phyloP scores from a whole-genome alignment of 169 alveolate species.

The Eimeria acervulina region DNA sequence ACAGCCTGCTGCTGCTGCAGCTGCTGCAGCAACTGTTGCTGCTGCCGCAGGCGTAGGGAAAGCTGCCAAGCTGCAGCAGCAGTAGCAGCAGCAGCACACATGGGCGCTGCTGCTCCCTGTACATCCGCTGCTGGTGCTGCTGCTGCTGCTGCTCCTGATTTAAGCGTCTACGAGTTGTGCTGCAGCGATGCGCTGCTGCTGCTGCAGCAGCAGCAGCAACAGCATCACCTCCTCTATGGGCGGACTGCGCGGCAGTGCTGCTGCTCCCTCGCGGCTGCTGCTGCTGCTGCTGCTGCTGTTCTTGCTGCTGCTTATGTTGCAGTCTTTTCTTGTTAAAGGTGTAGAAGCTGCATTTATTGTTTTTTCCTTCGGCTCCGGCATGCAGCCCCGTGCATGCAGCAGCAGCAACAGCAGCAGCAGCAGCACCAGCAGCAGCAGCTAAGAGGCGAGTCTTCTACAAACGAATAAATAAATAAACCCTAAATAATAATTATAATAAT shows the following conservation, averaged over 20 bases:
- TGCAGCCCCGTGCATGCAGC: too few species aligned
- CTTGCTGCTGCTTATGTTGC: not conserved
- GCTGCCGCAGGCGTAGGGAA: not conserved
- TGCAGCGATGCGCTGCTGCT: not conserved
- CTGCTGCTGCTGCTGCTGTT: constrained; percentile 11
- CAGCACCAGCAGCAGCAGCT: too few species aligned
- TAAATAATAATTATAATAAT: too few species aligned
- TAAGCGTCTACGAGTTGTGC: too few species aligned
- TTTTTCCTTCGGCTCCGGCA: too few species aligned
- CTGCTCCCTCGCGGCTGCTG: not conserved
- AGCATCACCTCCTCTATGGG: not conserved
- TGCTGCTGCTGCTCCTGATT: too few species aligned
- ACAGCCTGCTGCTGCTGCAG: constrained; percentile 1
- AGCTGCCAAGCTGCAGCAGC: not conserved
- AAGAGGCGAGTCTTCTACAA: too few species aligned
- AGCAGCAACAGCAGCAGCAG: not conserved
- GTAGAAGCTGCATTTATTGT: too few species aligned
- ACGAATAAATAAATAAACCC: too few species aligned
- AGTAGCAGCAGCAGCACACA: not conserved
- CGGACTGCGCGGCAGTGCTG: too few species aligned
- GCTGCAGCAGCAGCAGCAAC: not conserved
- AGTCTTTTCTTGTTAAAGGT: not conserved
- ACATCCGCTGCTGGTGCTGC: not conserved
- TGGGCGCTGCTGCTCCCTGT: not conserved
- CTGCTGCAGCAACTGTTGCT: constrained; percentile 6